Evolutionary conservation across 805 yeast species (phyloP).

Genomic region (Isabelozyma heimii): DNA sequence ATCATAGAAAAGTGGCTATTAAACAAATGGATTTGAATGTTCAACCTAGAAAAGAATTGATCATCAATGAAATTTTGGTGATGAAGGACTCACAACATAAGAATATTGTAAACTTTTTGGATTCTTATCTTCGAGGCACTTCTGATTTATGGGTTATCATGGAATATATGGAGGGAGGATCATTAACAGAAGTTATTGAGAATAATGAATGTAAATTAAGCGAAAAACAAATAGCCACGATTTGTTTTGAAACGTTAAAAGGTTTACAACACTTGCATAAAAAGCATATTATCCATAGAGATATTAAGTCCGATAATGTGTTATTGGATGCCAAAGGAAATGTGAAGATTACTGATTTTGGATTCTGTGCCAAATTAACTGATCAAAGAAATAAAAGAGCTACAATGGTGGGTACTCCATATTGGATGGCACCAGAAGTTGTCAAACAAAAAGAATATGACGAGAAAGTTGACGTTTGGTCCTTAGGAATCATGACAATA

Average conservation of each 20-base stretch:
- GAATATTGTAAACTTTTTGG: conserved; percentile 92
- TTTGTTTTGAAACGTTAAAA: conserved; percentile 84
- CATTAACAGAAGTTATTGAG: conserved; percentile 92
- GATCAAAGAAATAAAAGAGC: conserved; percentile 72
- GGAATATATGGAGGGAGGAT: conserved; percentile 99
- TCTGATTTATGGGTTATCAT: conserved; percentile 96
- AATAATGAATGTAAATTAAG: conserved; percentile 68
- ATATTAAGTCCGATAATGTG: conserved; percentile 46
- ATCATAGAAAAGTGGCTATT: conserved; percentile 77
- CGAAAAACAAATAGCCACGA: conserved; percentile 89
- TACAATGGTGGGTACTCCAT: conserved; percentile 86
- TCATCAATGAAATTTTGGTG: conserved; percentile 91
- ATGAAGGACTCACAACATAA: conserved; percentile 95
- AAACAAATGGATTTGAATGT: conserved; percentile 91
- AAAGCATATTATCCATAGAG: conserved; percentile 82
- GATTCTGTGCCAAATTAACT: conserved; percentile 68
- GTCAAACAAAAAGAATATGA: conserved; percentile 78
- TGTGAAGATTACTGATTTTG: conserved; percentile 46
- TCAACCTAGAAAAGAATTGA: conserved; percentile 93
- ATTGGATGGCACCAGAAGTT: conserved; percentile 91
- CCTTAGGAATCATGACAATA: conserved; percentile 80
- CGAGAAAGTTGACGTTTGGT: conserved; percentile 82
- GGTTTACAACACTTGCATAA: conserved; percentile 91
- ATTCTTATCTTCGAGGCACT: conserved; percentile 77
- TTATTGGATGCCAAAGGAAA: conserved; percentile 42